A percentile compares a stretch with the other conserved stretches of the same genome.
phyloP scores from a whole-genome alignment of 2,329 filamentous ascomycete species.

The Parafenestella ontariensis region DNA sequence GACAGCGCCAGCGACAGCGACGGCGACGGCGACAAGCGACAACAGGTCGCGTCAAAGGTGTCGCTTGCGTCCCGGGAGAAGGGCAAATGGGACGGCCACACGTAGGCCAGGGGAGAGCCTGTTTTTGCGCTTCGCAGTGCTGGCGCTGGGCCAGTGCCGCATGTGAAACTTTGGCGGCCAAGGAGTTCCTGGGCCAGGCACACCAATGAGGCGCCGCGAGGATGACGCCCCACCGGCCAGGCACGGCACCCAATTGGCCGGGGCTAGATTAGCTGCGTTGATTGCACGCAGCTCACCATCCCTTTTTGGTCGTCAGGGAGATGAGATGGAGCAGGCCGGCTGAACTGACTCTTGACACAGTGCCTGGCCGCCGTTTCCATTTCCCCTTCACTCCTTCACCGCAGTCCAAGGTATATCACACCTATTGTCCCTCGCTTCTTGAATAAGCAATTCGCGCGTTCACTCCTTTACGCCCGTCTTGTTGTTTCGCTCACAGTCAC shows the following conservation, averaged over 20 bases:
- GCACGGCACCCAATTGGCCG: conserved; percentile 35
- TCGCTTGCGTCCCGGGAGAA: conserved; percentile 15
- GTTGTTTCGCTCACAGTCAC: conserved; percentile 34
- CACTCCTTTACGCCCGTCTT: conserved; percentile 48
- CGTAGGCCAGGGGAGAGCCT: conserved; percentile 8
- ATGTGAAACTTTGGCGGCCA: conserved; percentile 24
- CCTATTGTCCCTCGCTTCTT: conserved; percentile 30
- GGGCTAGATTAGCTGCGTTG: conserved; percentile 30
- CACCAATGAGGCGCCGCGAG: conserved; percentile 33
- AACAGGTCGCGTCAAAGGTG: conserved; percentile 11
- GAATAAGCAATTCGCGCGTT: conserved; percentile 44
- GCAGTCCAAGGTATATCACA: conserved; percentile 26
- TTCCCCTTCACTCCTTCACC: conserved; percentile 33
- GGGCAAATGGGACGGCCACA: conserved; percentile 29
- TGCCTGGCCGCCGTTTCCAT: conserved; percentile 33
- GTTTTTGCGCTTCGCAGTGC: conserved; percentile 7
- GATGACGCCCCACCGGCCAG: conserved; percentile 16
- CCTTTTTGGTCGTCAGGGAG: conserved; percentile 22
- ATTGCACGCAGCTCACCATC: conserved; percentile 24
- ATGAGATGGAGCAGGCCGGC: conserved; percentile 35
- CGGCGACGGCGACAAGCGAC: conserved; percentile 5
- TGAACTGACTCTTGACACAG: conserved; percentile 27
- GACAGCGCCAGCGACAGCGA: too few species aligned
- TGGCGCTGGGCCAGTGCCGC: background rate
- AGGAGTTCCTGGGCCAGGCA: conserved; percentile 38